These are phyloP conservation scores for Tephrocybe sp. DNA, from an alignment of 768 basidiomycete species.

Conservation along the genomic window DNA sequence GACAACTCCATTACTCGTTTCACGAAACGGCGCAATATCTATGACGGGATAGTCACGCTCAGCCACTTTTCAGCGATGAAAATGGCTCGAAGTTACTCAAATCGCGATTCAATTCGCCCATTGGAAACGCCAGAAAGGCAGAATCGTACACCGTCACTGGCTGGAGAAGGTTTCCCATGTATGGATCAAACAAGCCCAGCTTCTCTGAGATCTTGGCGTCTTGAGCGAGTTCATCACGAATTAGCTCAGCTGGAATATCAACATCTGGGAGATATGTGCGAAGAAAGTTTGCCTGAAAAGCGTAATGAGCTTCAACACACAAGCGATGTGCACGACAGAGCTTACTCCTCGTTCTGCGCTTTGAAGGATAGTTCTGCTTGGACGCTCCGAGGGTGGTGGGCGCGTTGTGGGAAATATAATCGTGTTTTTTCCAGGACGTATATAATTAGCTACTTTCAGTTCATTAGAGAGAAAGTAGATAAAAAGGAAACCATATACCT, in stretches of 20 bases:
- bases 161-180: constrained; percentile 53
- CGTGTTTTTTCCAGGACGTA: constrained; percentile 29
- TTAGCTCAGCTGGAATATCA: constrained; percentile 69
- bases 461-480: constrained; percentile 1
- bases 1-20: constrained; percentile 22
- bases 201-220: constrained; percentile 37
- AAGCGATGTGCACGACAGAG: neutral
- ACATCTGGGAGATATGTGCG: constrained; percentile 71
- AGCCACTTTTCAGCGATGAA: neutral
- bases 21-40: constrained; percentile 28
- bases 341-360: constrained; percentile 69
- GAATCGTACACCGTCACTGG: constrained; percentile 29
- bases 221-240: constrained; percentile 52
- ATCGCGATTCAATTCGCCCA: constrained; percentile 56
- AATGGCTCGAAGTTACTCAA: constrained; percentile 51
- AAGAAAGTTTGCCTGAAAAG: constrained; percentile 64
- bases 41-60: neutral
- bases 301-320: neutral
- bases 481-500: constrained; percentile 18
- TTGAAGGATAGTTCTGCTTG: constrained; percentile 36
- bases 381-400: constrained; percentile 28
- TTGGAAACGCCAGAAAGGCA: constrained; percentile 55
- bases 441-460: neutral
- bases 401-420: constrained; percentile 63
- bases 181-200: constrained; percentile 55